A percentile compares a stretch with the other conserved stretches of the same genome.
Conservation (phyloP, 805 yeast species). For the Candida ortonii region DNA sequence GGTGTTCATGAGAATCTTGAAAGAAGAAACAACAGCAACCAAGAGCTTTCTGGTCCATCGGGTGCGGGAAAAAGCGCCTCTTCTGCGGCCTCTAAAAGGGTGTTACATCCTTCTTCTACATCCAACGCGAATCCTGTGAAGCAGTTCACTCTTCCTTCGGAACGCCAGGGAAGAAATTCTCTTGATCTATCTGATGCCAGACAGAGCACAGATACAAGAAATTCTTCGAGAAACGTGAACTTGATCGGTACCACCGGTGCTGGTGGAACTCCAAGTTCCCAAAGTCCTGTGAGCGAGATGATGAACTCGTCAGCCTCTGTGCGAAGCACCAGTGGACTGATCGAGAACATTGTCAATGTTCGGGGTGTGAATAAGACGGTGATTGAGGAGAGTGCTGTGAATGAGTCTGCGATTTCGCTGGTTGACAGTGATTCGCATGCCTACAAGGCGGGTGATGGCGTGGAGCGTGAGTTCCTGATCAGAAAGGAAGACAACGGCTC, state of each 20-base stretch:
- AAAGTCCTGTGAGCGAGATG: conserved; percentile 10
- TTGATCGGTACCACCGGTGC: background rate
- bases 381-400: conserved; percentile 58
- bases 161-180: conserved; percentile 16
- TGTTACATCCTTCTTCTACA: conserved; percentile 2
- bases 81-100: conserved; percentile 1
- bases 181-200: conserved; percentile 26
- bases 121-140: conserved; percentile 9
- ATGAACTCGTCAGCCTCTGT: conserved; percentile 11
- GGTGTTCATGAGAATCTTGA: conserved; percentile 34
- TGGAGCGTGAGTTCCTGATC: conserved; percentile 9
- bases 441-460: conserved; percentile 4
- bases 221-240: background rate
- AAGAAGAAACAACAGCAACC: conserved; percentile 18
- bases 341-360: conserved; percentile 79
- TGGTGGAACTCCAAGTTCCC: conserved; percentile 1
- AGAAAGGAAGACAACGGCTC: conserved; percentile 4
- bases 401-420: conserved; percentile 24
- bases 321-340: conserved; percentile 55
- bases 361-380: conserved; percentile 85
- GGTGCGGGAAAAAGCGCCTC: conserved; percentile 3
- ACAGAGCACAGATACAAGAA: conserved; percentile 6
- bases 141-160: conserved; percentile 21
- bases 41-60: too few relatives aligned
- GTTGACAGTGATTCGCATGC: conserved; percentile 16